These are phyloP conservation scores for Candida chilensis DNA, from an alignment of 805 yeast species.

Conservation along the genomic window DNA sequence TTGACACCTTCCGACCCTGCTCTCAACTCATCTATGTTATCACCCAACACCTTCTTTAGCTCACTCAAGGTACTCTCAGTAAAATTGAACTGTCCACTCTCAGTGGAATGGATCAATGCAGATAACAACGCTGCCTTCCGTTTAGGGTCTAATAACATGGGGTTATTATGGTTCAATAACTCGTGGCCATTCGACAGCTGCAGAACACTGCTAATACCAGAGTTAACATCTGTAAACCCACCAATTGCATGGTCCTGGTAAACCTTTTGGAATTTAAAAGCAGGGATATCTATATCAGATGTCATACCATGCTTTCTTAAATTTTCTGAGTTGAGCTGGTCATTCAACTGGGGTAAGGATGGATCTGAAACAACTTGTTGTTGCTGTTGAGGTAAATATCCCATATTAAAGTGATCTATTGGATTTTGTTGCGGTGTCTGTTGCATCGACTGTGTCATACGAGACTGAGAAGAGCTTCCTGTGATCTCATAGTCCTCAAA, in stretches of 20 bases:
- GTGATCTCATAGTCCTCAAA: background rate
- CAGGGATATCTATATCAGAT: too few species aligned
- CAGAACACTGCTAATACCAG: background rate
- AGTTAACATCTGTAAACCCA: too few species aligned
- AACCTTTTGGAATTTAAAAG: too few species aligned
- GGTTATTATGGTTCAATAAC: background rate
- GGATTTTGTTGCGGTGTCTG: background rate
- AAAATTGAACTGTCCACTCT: conserved; percentile 10
- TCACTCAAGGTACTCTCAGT: conserved; percentile 14
- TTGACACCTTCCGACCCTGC: too few species aligned
- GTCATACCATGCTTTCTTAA: too few species aligned
- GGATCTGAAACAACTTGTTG: too few species aligned
- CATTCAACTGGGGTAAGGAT: too few species aligned
- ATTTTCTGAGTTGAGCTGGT: too few species aligned
- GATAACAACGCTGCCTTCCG: conserved; percentile 4
- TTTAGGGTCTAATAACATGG: conserved; percentile 2
- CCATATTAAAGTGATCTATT: background rate
- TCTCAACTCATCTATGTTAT: conserved; percentile 1
- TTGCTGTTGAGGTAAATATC: background rate
- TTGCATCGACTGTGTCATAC: too few species aligned
- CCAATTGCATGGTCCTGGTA: too few species aligned
- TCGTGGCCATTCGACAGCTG: background rate
- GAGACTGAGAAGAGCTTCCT: too few species aligned
- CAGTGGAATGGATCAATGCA: conserved; percentile 5
- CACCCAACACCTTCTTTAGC: conserved; percentile 12